phyloP scores from a whole-genome alignment of 2,329 filamentous ascomycete genomes.

The Cytospora schulzeri region DNA sequence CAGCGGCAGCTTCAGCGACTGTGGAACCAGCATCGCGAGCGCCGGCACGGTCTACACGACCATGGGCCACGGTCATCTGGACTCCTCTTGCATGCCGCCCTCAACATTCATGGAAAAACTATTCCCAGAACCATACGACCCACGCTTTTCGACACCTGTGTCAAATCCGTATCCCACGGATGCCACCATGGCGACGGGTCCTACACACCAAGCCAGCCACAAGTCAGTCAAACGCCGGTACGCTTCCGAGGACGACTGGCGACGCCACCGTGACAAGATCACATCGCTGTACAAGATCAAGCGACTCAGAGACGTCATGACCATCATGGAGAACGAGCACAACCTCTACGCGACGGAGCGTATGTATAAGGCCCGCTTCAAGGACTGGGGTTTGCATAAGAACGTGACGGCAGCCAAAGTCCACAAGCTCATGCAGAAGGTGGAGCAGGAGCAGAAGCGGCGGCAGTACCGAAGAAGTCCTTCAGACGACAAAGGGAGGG shows the following conservation, averaged over 20 bases:
- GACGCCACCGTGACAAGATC: slow-evolving; percentile 33
- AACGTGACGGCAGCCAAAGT: slow-evolving; percentile 38
- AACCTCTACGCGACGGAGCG: slow-evolving; percentile 35
- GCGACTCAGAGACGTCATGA: slow-evolving; percentile 35
- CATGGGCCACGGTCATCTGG: background rate
- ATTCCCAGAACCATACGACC: background rate
- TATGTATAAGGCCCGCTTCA: slow-evolving; percentile 40
- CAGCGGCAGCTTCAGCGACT: slow-evolving; percentile 11
- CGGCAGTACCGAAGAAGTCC: background rate
- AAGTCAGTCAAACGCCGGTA: slow-evolving; percentile 16
- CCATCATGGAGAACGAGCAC: slow-evolving; percentile 33
- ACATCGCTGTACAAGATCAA: slow-evolving; percentile 34
- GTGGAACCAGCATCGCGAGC: slow-evolving; percentile 6
- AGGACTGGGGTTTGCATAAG: slow-evolving; percentile 39
- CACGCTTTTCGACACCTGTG: background rate
- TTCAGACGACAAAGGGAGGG: background rate
- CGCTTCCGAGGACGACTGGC: slow-evolving; percentile 34
- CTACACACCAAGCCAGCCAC: background rate
- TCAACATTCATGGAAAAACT: no score
- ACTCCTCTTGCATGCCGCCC: background rate
- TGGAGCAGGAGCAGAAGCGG: slow-evolving; percentile 30
- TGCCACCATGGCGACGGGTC: background rate
- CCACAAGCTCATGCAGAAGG: slow-evolving; percentile 30
- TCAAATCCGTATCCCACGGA: no score
- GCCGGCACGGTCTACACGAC: background rate